Base-by-base conservation (phyloP, 2,329 filamentous ascomycete species). In the Nothomitra cinnamomea region DNA sequence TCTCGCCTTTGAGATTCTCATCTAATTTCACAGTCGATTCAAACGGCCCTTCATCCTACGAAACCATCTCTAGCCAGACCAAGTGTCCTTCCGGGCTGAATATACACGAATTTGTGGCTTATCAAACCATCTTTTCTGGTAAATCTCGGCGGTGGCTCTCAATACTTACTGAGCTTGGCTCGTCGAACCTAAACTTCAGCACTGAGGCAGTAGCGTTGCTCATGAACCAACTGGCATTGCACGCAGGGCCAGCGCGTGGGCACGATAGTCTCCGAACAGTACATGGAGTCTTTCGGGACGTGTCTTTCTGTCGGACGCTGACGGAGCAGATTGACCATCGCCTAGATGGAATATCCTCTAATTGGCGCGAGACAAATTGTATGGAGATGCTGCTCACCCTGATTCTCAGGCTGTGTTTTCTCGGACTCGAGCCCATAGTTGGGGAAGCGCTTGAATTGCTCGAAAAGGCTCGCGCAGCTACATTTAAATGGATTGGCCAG, bases 371-470 rank as follows among this genome's bases (percentile, higher is more conserved):
- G 56, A 67, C 65, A 0, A 63, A 76, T 52, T 69, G 71, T 13
- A 82, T 85, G 78, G 72, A 78, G 3, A 68, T 73, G 0, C 53
- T 83, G 1, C 69, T 82, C 3, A 75, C 70, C 0, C 58, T 84
- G 0, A 59, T 67, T 0, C 60, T 78, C 0, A 70, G 75, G 1
- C 19, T 69, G 1, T 60, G 58, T 15, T 60, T 58, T 63, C 1
- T 69, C 60, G 52, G 58, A 49, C 21, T 58, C 63, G 32, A 59
- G 55, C 47, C 56, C 3, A 35, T 48, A 1, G 53, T 54, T 5
- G 49, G 25, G 38, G 45, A 54, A 1, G 58, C 60, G 5, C 54
- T 59, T 7, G 15, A 38, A 0, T 54, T 78, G 0, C 60, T 84
- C 0, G 47, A 61, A 0, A 62, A 55, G 2, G 70, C 70, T 0